Evolutionary conservation across 2,329 filamentous ascomycete genomes (phyloP), one percentile per base, ranked within the genome.

Genomic region (Clonostachys rhizophaga): DNA sequence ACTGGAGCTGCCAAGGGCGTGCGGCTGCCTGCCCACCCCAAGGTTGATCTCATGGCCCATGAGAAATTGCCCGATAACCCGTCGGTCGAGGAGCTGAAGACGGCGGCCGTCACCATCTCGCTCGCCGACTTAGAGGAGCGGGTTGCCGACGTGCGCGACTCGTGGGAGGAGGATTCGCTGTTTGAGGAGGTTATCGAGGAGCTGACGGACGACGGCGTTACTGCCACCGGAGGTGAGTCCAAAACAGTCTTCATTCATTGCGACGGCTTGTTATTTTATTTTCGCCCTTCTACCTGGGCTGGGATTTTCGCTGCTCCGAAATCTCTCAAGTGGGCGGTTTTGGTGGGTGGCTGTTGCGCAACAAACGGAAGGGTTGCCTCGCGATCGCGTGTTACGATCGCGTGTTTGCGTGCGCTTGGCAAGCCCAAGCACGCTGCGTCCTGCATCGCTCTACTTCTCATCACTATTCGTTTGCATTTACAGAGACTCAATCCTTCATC

Each of bases 161-260:
- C 74, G 12, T 85, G 81, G 81, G 83, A 85, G 55, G 78, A 75
- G 6, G 78, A 84, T 53, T 86, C 81, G 24, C 64, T 86, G 3
- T 83, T 82, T 51, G 81, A 81, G 51, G 83, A 86, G 56, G 71
- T 75, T 34, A 69, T 87, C 46, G 78, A 84, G 47, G 75, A 81
- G 48, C 60, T 85, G 51, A 68, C 69, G 41, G 74, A 82, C 41
- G 76, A 83, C 34, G 63, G 71, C 56, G 69, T 72, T 51, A 70
- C 63, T 54, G 56, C 62, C 36, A 58, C 36, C 3, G 36, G 17
- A 8, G 36, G 36, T 39, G 36, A 39, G 36, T 39, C 1, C 4
- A 3, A 30, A 10, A 2, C 24, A 30, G 18, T 30, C 8, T 30
- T 30, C 1, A 24, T 24, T 24, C 24, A 24, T 10, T 30, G 34